These are phyloP conservation scores for Cercospora janseana DNA, from an alignment of 2,329 filamentous ascomycete species.

Conservation along the genomic window DNA sequence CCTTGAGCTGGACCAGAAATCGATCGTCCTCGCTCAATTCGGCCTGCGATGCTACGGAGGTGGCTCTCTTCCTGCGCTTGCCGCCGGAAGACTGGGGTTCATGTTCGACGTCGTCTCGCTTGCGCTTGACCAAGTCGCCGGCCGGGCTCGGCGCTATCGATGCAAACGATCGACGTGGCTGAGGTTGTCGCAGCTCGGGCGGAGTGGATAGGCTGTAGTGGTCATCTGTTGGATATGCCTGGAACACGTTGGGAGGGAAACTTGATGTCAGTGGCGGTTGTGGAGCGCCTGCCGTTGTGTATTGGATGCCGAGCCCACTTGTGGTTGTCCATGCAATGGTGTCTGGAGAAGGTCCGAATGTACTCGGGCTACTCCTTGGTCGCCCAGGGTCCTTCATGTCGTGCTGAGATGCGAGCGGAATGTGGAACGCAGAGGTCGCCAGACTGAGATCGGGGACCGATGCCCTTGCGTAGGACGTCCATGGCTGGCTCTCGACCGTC, in stretches of 20 bases:
- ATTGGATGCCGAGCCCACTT: conserved; percentile 42
- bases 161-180: conserved; percentile 44
- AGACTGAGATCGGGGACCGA: conserved; percentile 31
- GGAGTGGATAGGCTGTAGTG: conserved; percentile 34
- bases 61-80: conserved; percentile 46
- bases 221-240: conserved; percentile 30
- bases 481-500: conserved; percentile 35
- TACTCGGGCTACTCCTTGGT: conserved; percentile 46
- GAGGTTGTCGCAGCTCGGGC: conserved; percentile 37
- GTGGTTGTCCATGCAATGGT: conserved; percentile 40
- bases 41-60: conserved; percentile 34
- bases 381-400: conserved; percentile 35
- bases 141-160: conserved; percentile 47
- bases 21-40: conserved; percentile 53
- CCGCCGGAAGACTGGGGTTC: conserved; percentile 23
- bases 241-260: conserved; percentile 38
- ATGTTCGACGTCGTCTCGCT: conserved; percentile 39
- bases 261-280: conserved; percentile 35
- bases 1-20: conserved; percentile 51
- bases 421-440: conserved; percentile 19
- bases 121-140: conserved; percentile 40
- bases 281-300: conserved; percentile 33
- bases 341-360: conserved; percentile 42
- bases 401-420: conserved; percentile 22
- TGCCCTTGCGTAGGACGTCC: conserved; percentile 30